Evolutionary conservation across 1,284 basidiomycete genomes (phyloP).

Genomic region (Ustilago esculenta): DNA sequence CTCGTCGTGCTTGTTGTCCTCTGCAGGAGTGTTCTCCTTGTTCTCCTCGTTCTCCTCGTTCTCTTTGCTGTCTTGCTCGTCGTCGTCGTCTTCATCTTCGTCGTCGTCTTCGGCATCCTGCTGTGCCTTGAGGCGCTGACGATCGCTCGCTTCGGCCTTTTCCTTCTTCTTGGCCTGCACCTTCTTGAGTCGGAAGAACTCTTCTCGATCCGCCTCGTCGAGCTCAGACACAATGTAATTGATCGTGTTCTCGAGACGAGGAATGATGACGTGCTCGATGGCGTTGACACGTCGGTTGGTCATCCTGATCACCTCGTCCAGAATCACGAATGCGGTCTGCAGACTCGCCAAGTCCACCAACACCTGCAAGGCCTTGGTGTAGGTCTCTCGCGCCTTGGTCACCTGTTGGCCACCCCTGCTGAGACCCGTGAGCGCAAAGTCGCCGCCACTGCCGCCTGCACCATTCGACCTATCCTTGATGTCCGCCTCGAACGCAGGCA

Average conservation of each 20-base stretch:
- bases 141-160: conserved; percentile 39
- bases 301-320: conserved; percentile 98
- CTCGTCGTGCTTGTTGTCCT: conserved; percentile 7
- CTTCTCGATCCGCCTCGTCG: conserved; percentile 66
- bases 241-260: conserved; percentile 94
- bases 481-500: conserved; percentile 81
- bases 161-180: conserved; percentile 64
- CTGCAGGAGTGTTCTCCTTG: background rate
- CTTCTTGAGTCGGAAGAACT: conserved; percentile 67
- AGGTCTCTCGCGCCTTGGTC: conserved; percentile 89
- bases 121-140: conserved; percentile 12
- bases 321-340: conserved; percentile 92
- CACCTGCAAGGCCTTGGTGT: conserved; percentile 95
- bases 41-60: conserved; percentile 3
- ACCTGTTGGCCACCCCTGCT: conserved; percentile 97
- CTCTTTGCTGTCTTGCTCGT: conserved; percentile 3
- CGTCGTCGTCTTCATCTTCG: conserved; percentile 5
- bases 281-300: conserved; percentile 99
- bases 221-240: conserved; percentile 64
- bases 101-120: conserved; percentile 8
- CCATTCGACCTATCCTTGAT: conserved; percentile 34
- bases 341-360: conserved; percentile 96
- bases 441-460: conserved; percentile 65
- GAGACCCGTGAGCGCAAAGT: conserved; percentile 97
- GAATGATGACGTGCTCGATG: conserved; percentile 97